Percentiles rank a stretch among this genome's conserved stretches.
Conservation (phyloP, 2,329 filamentous ascomycete genomes). For the Myotisia sp. region DNA sequence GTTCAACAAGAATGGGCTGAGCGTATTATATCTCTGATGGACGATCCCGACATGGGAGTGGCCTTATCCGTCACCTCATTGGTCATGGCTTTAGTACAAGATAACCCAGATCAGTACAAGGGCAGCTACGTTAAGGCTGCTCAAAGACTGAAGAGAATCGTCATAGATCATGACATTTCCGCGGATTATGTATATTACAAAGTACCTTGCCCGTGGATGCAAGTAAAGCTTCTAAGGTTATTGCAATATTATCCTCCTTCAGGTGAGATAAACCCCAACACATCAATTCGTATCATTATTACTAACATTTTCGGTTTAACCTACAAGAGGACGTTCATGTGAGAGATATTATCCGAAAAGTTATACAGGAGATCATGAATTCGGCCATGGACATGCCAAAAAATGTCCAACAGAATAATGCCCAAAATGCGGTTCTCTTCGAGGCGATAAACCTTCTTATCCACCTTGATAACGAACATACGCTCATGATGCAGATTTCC, state of each 20-base stretch:
- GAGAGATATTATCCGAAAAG: conserved; percentile 80
- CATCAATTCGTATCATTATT: conserved; percentile 5
- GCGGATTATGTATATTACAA: conserved; percentile 97
- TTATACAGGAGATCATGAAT: conserved; percentile 79
- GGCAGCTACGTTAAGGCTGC: conserved; percentile 91
- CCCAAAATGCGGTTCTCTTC: conserved; percentile 92
- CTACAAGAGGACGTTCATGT: conserved; percentile 67
- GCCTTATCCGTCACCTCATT: conserved; percentile 89
- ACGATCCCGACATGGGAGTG: conserved; percentile 86
- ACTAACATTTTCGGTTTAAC: too few relatives aligned
- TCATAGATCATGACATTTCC: conserved; percentile 79
- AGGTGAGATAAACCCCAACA: conserved; percentile 38
- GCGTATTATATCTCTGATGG: conserved; percentile 96
- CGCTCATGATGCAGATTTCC: conserved; percentile 92
- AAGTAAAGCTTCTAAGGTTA: conserved; percentile 81
- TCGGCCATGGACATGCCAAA: conserved; percentile 86
- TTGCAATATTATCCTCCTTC: conserved; percentile 95
- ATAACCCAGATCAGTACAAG: conserved; percentile 86
- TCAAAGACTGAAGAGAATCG: conserved; percentile 70
- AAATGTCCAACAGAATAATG: conserved; percentile 98
- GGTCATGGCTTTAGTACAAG: conserved; percentile 86
- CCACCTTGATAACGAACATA: conserved; percentile 87
- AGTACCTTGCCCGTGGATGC: conserved; percentile 97
- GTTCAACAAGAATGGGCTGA: conserved; percentile 96
- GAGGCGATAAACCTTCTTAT: conserved; percentile 98